phyloP scores from a whole-genome alignment of 169 alveolate genomes.

The Plasmodium gallinaceum region DNA sequence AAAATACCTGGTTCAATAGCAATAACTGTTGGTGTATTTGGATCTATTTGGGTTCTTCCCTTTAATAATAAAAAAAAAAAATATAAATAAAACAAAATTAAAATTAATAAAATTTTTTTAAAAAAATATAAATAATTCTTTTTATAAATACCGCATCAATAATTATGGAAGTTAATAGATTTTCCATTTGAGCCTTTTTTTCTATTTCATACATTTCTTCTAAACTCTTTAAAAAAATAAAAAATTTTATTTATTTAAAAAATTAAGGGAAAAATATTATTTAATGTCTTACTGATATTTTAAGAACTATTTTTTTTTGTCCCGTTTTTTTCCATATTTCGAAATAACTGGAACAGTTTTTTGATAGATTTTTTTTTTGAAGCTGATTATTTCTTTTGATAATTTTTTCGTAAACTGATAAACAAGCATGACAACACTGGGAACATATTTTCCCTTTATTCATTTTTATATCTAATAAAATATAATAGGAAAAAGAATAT shows the following conservation, averaged over 20 bases:
- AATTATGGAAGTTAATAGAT: conserved; percentile 85
- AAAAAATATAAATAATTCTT: not conserved
- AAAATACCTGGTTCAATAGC: conserved; percentile 94
- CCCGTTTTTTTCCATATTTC: conserved; percentile 81
- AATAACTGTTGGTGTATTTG: conserved; percentile 93
- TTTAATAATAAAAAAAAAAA: conserved; percentile 11
- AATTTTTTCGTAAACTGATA: conserved; percentile 70
- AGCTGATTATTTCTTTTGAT: conserved; percentile 48
- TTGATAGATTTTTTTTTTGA: conserved; percentile 1
- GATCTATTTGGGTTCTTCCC: conserved; percentile 94
- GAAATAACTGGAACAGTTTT: conserved; percentile 34
- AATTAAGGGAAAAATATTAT: not conserved
- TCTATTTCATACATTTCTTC: conserved; percentile 86
- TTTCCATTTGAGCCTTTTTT: conserved; percentile 81
- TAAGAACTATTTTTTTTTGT: conserved; percentile 87
- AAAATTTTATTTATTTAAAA: not conserved
- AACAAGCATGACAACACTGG: conserved; percentile 94
- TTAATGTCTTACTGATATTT: conserved; percentile 64
- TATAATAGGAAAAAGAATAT: not conserved
- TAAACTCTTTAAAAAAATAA: conserved; percentile 76
- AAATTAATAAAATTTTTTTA: not conserved
- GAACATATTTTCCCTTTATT: conserved; percentile 95
- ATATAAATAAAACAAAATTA: not conserved
- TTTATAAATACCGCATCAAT: conserved; percentile 84
- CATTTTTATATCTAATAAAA: conserved; percentile 91